Evolutionary conservation across 148 eudicot genomes (phyloP), one percentile per base, ranked within the genome.

Genomic region (Suaeda aralocaspica): DNA sequence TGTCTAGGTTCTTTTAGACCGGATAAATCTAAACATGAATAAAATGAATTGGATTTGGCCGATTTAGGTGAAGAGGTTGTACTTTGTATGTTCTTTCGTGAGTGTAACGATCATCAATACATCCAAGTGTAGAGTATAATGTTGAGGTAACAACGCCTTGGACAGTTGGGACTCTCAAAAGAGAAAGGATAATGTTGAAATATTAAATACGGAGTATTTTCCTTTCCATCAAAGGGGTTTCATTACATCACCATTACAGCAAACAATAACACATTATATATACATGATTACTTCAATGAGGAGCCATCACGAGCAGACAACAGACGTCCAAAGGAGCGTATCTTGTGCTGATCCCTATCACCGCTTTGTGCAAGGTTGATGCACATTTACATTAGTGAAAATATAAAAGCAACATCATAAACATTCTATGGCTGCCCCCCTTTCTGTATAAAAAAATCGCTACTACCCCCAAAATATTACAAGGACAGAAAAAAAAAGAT

Each of bases 231-330:
- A 62, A 69, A 29, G 9, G n/a, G 39, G 19, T 19, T 45, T 71
- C 57, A 71, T 49, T 71, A 76, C 80, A 77, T 65, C 75, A 70
- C 74, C 69, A 70, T 64, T 53, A 53, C 64, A 65, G 12, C 44
- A 70, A 53, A 76, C 64, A 39, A 19, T 25, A 66, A 42, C 72
- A 53, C 65, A 72, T 31, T 57, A 78, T 78, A 49, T 78, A 49
- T 78, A 78, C 81, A 77, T 36, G 41, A 36, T 36, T 8, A 36
- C 8, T 8, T 51, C 58, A 71, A 71, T 49, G 15, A 59, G 36
- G 57, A 75, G 73, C 78, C 78, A 52, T 55, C 16, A 66, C 19
- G 21, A 66, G 29, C 29, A 63, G 55, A 42, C 66, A 65, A 29
- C 14, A 26, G 57, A 69, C 70, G 64, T 62, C 56, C 34, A 29